Base-by-base conservation (phyloP, 2,329 filamentous ascomycete genomes). In the Trichoderma sp. region DNA sequence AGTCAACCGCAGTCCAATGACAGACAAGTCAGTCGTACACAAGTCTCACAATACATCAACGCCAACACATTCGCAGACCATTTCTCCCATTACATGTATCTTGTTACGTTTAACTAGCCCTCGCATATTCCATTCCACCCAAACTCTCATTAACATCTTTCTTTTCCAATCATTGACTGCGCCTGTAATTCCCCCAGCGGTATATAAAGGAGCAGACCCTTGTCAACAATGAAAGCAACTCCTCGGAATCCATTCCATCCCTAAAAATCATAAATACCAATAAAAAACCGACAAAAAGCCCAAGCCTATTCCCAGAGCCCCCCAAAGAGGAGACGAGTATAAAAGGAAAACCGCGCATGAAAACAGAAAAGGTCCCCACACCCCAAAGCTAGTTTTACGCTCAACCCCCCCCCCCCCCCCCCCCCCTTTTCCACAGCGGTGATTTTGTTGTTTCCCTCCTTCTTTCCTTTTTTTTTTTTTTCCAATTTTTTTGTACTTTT, bases 161-260 rank as follows among this genome's bases (percentile, higher is more conserved):
- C 61, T 18, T 59, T 32, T 55, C 56, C 10, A 26, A 26, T 32
- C 55, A 55, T 16, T 60, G 24, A 52, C 46, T 65, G 14, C 55
- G 52, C 60, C 59, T 65, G 54, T 43, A 58, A 32, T 54, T 46
- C 60, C 30, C 32, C 43, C 46, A 49, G 28, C 14, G 26, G 28
- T 69, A 66, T 69, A 65, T 43, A 49, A 60, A 59, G 49, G 60
- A 65, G 66, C 59, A 63, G n/a, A 68, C 59, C 51, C 24, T 56
- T 5, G 65, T 67, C 51, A 58, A 49, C 60, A 51, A 32, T 34
- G 58, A 54, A 49, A 65, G 46, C 37, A 63, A 37, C 37, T n/a
- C 66, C 66, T 32, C 24, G 21, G 16, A 28, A n/a, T 55, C 54
- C 26, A 21, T 66, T 49, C 60, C 54, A 52, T 43, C n/a, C 52